A percentile compares a stretch with the other conserved stretches of the same genome.
Conservation (phyloP, 2,329 filamentous ascomycete species). For the Nothomitra cinnamomea region DNA sequence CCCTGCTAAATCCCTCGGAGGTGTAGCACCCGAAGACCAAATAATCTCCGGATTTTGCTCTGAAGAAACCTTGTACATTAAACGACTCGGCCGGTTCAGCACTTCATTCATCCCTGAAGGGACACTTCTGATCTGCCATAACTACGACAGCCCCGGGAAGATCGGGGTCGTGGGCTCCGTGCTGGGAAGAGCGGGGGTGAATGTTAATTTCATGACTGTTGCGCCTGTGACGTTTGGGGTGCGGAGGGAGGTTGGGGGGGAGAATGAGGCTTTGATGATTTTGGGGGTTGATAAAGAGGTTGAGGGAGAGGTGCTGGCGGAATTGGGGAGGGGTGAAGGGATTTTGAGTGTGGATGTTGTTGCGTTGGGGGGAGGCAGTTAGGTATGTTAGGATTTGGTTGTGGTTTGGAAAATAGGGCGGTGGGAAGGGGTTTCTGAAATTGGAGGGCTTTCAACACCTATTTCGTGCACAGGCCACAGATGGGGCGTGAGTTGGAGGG, state of each 20-base stretch:
- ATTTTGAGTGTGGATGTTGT: slow-evolving; percentile 37
- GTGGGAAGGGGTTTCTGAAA: too few species aligned
- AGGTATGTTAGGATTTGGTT: too few species aligned
- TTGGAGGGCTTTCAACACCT: too few species aligned
- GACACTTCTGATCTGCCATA: slow-evolving; percentile 59
- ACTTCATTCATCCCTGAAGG: slow-evolving; percentile 59
- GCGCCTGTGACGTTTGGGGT: slow-evolving; percentile 23
- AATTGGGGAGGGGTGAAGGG: slow-evolving; percentile 31
- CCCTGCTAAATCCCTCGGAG: slow-evolving; percentile 13
- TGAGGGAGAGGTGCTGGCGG: slow-evolving; percentile 34
- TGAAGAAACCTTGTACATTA: slow-evolving; percentile 38
- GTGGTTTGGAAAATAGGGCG: too few species aligned
- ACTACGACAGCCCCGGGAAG: slow-evolving; percentile 68
- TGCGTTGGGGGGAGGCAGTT: slow-evolving; percentile 21
- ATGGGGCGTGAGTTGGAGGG: too few species aligned
- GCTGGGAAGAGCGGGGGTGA: slow-evolving; percentile 53
- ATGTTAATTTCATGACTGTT: slow-evolving; percentile 69
- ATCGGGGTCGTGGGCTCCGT: slow-evolving; percentile 62
- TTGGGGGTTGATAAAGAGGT: slow-evolving; percentile 53
- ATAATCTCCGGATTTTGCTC: slow-evolving; percentile 30
- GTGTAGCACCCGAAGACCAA: slow-evolving; percentile 31
- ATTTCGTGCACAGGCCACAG: too few species aligned
- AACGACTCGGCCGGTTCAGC: slow-evolving; percentile 54
- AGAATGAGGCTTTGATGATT: slow-evolving; percentile 67
- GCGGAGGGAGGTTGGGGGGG: slow-evolving; percentile 19